phyloP scores from a whole-genome alignment of 495 filamentous ascomycete genomes.

The Penicillium riverlandense region DNA sequence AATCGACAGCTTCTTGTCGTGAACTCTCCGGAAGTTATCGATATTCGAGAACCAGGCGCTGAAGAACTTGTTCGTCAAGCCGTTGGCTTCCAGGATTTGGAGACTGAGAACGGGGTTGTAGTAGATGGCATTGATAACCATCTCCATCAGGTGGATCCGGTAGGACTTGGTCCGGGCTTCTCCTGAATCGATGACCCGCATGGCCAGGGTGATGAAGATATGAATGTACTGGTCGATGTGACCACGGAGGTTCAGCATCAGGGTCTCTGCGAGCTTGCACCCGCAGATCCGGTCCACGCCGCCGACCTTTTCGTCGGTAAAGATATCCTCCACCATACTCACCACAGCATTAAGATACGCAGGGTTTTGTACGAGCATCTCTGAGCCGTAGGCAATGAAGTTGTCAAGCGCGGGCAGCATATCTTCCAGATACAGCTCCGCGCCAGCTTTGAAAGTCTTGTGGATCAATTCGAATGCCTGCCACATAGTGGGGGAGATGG shows the following conservation, averaged over 20 bases:
- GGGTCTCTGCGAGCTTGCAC: slow-evolving; percentile 95
- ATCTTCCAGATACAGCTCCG: slow-evolving; percentile 92
- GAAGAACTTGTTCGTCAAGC: slow-evolving; percentile 99
- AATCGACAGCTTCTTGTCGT: slow-evolving; percentile 97
- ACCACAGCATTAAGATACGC: slow-evolving; percentile 80
- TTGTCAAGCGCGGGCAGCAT: slow-evolving; percentile 98
- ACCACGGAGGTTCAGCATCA: slow-evolving; percentile 94
- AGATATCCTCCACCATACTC: slow-evolving; percentile 71
- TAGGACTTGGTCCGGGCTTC: slow-evolving; percentile 80
- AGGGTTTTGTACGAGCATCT: slow-evolving; percentile 73
- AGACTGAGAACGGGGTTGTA: slow-evolving; percentile 83
- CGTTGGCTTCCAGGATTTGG: slow-evolving; percentile 78
- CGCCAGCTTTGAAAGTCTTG: slow-evolving; percentile 91
- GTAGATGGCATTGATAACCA: slow-evolving; percentile 97
- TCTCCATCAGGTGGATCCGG: slow-evolving; percentile 94
- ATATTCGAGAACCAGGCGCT: slow-evolving; percentile 96
- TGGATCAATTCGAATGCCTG: slow-evolving; percentile 95
- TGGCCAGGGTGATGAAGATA: slow-evolving; percentile 81
- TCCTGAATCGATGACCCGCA: slow-evolving; percentile 64
- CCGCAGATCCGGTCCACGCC: slow-evolving; percentile 96
- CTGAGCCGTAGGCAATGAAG: slow-evolving; percentile 83
- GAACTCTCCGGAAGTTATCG: slow-evolving; percentile 84
- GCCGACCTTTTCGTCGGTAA: slow-evolving; percentile 79
- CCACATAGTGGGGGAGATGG: slow-evolving; percentile 96
- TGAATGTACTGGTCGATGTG: slow-evolving; percentile 79